Evolutionary conservation across 371 early-diverging fungal genomes (phyloP), one percentile per base, ranked within the genome.

Genomic region (Actinomortierella wolfii): DNA sequence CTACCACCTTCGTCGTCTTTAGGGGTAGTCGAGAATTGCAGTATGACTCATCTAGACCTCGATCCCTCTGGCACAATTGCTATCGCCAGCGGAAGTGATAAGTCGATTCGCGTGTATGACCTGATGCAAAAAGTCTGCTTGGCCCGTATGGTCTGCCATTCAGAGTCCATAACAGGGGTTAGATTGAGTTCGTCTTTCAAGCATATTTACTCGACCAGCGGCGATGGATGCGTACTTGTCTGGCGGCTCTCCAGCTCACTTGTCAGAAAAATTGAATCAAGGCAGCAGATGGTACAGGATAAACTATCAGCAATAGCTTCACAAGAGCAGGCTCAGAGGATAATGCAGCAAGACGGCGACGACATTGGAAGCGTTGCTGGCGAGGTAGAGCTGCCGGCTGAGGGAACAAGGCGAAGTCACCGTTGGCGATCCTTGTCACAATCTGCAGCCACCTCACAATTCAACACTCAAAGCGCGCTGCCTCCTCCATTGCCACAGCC

Each of bases 161-260:
- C 92, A 0, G 95, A 94, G 56, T 71, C 89, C 20, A 86, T 94
- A 17, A 94, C 95, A 0, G 71, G 83, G 11, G 84, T 93, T 43
- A 82, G 81, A 48, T 93, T 94, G 68, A 79, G 78, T 3, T 64
- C 62, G 1, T 86, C 83, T 51, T 77, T 79, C 18, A 54, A 83
- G 13, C 80, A 87, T 0, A 68, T 94, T 3, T 76, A 91, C 24
- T 89, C 92, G 9, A 90, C 92, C 5, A 85, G 89, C 56, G 90
- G 88, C 0, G 93, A 94, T 62, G 92, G 93, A 0, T 91, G 89
- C 14, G 78, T 93, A 9, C 85, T 92, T 71, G 81, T 94, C 0
- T 94, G 93, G 93, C 79, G 80, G 51, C 64, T 92, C 2, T 70
- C 80, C 2, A 67, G 76, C 24, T 82, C 84, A 5, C 65, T 90